Evolutionary conservation across 164 flowering plant species (phyloP).

Genomic region (Chimonanthus salicifolius): DNA sequence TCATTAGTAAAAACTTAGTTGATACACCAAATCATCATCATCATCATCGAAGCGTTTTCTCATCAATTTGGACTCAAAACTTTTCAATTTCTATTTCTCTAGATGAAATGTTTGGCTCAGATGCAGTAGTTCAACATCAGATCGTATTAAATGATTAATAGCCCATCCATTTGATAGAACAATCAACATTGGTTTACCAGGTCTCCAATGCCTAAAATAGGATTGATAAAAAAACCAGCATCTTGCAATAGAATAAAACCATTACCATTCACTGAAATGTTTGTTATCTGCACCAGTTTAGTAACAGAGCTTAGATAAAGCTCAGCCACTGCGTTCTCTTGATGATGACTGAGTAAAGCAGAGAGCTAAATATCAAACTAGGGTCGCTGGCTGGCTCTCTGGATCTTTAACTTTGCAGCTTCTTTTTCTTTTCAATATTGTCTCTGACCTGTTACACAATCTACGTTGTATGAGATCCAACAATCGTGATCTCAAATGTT

Average conservation of each 20-base stretch:
- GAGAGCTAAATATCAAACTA: background rate
- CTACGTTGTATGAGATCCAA: constrained; percentile 40
- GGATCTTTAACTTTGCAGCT: constrained; percentile 15
- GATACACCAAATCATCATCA: too few relatives aligned
- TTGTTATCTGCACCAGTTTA: background rate
- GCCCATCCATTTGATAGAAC: background rate
- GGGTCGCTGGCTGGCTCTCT: constrained; percentile 7
- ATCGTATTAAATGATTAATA: background rate
- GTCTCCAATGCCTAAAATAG: background rate
- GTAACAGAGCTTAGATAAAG: background rate
- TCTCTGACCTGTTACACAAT: constrained; percentile 15
- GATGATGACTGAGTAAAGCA: background rate
- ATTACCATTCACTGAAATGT: background rate
- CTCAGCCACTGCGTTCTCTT: background rate
- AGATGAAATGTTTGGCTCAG: background rate
- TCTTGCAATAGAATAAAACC: background rate
- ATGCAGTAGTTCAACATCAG: background rate
- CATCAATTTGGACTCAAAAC: too few relatives aligned
- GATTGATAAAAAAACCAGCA: background rate
- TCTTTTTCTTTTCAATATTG: constrained; percentile 21
- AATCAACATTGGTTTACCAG: background rate
- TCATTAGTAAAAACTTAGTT: too few relatives aligned
- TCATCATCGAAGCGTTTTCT: too few relatives aligned
- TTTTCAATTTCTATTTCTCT: too few relatives aligned
- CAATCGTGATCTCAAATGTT: constrained; percentile 35